Evolutionary conservation across 2,329 filamentous ascomycete species (phyloP), one percentile per base, ranked within the genome.

Genomic region (Epichloe coenophiala): DNA sequence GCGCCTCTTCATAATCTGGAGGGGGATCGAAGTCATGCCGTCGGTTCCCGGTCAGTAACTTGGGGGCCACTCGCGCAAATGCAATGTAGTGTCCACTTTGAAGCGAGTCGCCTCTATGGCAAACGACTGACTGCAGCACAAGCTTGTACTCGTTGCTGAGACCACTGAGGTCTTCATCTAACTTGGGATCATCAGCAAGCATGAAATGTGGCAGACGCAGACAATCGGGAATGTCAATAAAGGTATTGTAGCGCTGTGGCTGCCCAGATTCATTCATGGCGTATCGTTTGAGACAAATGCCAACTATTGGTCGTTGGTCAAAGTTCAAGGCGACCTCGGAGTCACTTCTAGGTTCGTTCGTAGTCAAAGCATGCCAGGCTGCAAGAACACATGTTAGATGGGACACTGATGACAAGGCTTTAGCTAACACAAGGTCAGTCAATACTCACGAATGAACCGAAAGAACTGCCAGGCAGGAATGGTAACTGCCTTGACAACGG

Each of bases 401-500:
- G 13, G 7, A 5, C 6, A 36, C 19, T 36, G 17, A n/a, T n/a
- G 38, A 3, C 7, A n/a, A 23, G n/a, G 6, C 11, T 27, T 27
- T n/a, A n/a, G 13, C 21, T 17, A 41, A 41, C 17, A 41, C 39
- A 5, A 21, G n/a, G 23, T 15, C 45, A 50, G 49, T 7, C 49
- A 49, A 54, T 59, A 74, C 85, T 69, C 71, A 89, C 86, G 90
- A 59, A 96, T 88, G 27, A 97, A 72, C 60, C 86, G 88, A 68
- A 96, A 97, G 62, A 97, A 95, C 61, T 96, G 91, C 89, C 90
- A 97, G 2, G 93, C 93, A 38, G 91, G 91, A 72, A 97, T 95
- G 52, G 91, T 83, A 13, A 97, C 86, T 59, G 95, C 90, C 61
- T 91, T 95, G 57, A 70, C 73, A 51, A 74, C 71, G 2, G 70